A percentile compares a stretch with the other conserved stretches of the same genome.
Evolutionary conservation across 2,329 filamentous ascomycete genomes (phyloP).

Genomic region (Plectosphaerella sp.): DNA sequence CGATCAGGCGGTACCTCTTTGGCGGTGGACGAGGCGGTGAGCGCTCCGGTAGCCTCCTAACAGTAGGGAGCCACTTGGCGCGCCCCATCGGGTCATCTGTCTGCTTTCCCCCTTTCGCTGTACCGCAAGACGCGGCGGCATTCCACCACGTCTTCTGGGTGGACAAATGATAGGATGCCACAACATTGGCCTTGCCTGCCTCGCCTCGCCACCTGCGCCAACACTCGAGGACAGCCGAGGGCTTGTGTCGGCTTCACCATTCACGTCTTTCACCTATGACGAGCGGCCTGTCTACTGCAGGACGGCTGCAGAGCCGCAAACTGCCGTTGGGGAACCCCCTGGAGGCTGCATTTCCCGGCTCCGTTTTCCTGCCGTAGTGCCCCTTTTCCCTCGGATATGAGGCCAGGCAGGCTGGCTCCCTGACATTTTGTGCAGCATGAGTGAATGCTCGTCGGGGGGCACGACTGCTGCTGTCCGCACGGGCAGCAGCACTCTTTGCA

Average conservation of each 20-base stretch:
- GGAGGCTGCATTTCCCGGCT: not conserved
- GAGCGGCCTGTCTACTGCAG: not conserved
- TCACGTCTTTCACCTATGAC: too few species aligned
- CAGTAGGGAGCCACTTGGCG: not conserved
- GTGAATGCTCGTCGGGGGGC: too few species aligned
- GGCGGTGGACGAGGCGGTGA: not conserved
- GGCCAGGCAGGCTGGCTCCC: not conserved
- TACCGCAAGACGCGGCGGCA: too few species aligned
- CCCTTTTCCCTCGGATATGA: not conserved
- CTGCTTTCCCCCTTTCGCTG: too few species aligned
- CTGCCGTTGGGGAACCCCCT: not conserved
- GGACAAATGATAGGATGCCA: too few species aligned
- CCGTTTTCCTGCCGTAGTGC: not conserved
- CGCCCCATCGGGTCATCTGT: not conserved
- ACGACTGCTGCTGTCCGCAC: not conserved
- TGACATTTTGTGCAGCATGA: too few species aligned
- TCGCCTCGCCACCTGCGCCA: too few species aligned
- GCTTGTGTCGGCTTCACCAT: too few species aligned
- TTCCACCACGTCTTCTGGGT: too few species aligned
- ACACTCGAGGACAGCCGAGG: too few species aligned
- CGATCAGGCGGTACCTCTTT: not conserved
- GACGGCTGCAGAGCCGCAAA: not conserved
- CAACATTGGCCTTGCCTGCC: too few species aligned
- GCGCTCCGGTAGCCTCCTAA: not conserved
- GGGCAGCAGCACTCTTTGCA: not conserved